These are phyloP conservation scores for Fusarium buxicola DNA, from an alignment of 2,329 filamentous ascomycete genomes.

Conservation along the genomic window DNA sequence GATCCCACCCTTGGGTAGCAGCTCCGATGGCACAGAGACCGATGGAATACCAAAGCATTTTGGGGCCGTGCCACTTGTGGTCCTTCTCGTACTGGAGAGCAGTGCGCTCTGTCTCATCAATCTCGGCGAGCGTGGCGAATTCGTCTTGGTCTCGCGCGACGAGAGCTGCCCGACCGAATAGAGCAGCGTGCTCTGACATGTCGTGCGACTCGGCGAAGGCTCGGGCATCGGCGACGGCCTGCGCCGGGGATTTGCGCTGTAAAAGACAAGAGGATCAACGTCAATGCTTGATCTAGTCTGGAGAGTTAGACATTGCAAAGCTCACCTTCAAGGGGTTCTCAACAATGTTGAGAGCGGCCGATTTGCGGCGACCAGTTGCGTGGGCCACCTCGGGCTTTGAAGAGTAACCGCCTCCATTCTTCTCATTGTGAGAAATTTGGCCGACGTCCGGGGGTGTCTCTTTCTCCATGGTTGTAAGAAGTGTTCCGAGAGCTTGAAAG, in stretches of 20 bases:
- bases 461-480: constrained; percentile 17
- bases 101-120: constrained; percentile 51
- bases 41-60: constrained; percentile 58
- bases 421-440: constrained; percentile 24
- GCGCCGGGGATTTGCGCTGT: constrained; percentile 43
- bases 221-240: constrained; percentile 55
- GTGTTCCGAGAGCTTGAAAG: no score
- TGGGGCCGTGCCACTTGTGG: constrained; percentile 69
- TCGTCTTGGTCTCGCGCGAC: constrained; percentile 48
- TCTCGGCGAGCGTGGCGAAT: constrained; percentile 45
- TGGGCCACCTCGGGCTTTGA: background rate
- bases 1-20: constrained; percentile 72
- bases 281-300: background rate
- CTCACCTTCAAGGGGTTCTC: constrained; percentile 50
- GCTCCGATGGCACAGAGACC: constrained; percentile 66
- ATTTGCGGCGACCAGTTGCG: constrained; percentile 31
- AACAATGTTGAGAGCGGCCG: constrained; percentile 49
- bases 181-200: constrained; percentile 60
- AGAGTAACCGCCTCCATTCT: background rate
- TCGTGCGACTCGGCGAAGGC: constrained; percentile 62
- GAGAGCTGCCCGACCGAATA: constrained; percentile 53
- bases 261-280: background rate
- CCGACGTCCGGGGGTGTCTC: background rate
- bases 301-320: background rate
- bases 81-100: constrained; percentile 58